phyloP scores from a whole-genome alignment of 441 rosid species.

The Adansonia gregorii region DNA sequence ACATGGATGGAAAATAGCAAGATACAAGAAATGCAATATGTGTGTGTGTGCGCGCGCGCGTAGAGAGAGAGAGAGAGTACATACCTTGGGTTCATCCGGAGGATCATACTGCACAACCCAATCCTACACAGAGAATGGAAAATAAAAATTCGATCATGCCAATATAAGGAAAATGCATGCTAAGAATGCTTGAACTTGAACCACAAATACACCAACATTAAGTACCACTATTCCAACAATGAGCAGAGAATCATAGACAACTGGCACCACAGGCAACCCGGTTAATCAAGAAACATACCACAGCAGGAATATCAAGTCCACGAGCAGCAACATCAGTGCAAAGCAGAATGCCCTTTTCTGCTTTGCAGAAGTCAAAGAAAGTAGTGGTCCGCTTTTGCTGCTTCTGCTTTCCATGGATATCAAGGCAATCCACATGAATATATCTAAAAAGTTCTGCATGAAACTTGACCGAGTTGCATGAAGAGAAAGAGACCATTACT shows the following conservation, averaged over 20 bases:
- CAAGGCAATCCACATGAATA: slow-evolving; percentile 72
- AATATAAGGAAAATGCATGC: background rate
- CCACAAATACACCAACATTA: background rate
- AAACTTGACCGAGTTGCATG: slow-evolving; percentile 90
- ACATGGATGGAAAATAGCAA: slow-evolving; percentile 17
- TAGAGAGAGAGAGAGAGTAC: background rate
- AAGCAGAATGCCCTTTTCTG: slow-evolving; percentile 83
- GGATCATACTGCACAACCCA: slow-evolving; percentile 99
- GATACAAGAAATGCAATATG: slow-evolving; percentile 13
- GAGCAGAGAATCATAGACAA: background rate
- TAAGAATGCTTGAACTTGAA: background rate
- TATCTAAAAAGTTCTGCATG: slow-evolving; percentile 84
- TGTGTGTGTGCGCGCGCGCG: no score
- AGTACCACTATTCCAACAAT: background rate
- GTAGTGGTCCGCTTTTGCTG: slow-evolving; percentile 90
- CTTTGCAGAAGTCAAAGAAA: slow-evolving; percentile 89
- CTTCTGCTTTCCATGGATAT: slow-evolving; percentile 93
- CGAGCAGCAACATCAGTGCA: slow-evolving; percentile 99
- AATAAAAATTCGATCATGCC: slow-evolving; percentile 8
- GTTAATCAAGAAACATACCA: slow-evolving; percentile 51
- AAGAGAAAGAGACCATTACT: slow-evolving; percentile 97
- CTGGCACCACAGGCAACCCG: background rate
- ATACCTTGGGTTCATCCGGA: slow-evolving; percentile 97
- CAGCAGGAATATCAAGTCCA: slow-evolving; percentile 97
- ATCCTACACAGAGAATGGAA: slow-evolving; percentile 54